Conservation (phyloP, 495 filamentous ascomycete genomes). For the Penicillium steckii region DNA sequence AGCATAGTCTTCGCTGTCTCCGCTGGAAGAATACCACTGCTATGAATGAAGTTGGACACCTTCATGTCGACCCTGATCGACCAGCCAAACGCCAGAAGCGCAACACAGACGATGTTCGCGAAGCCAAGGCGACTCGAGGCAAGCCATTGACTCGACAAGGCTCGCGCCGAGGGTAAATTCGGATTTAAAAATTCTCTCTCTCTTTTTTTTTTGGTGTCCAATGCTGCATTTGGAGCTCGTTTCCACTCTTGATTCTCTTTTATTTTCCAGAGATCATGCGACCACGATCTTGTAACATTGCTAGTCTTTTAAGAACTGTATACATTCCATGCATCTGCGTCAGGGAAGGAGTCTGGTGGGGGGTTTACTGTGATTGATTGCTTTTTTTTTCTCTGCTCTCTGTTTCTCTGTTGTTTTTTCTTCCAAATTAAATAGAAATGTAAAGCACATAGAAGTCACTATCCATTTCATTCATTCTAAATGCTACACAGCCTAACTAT, state of each 20-base stretch:
- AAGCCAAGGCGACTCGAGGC: slow-evolving; percentile 47
- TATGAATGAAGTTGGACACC: slow-evolving; percentile 71
- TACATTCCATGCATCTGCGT: slow-evolving; percentile 24
- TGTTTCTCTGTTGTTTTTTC: background rate
- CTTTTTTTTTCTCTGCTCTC: background rate
- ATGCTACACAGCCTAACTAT: too few relatives aligned
- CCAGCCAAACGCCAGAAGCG: slow-evolving; percentile 62
- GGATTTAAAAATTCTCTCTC: slow-evolving; percentile 3
- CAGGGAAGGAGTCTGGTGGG: slow-evolving; percentile 13
- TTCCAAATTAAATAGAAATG: slow-evolving; percentile 1
- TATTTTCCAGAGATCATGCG: slow-evolving; percentile 1
- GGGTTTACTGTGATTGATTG: slow-evolving; percentile 1
- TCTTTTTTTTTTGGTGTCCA: slow-evolving; percentile 3
- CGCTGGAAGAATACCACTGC: slow-evolving; percentile 81
- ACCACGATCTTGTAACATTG: slow-evolving; percentile 10
- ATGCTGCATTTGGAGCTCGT: slow-evolving; percentile 1
- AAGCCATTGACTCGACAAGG: slow-evolving; percentile 50
- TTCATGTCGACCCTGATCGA: slow-evolving; percentile 75
- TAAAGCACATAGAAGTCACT: slow-evolving; percentile 17
- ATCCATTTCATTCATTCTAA: too few relatives aligned
- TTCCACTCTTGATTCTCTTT: background rate
- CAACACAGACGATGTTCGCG: slow-evolving; percentile 40
- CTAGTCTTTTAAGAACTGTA: slow-evolving; percentile 9
- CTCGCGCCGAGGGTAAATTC: slow-evolving; percentile 36
- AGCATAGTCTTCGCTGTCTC: slow-evolving; percentile 64